Evolutionary conservation across 1,284 basidiomycete species (phyloP).

Genomic region (Abortiporus biennis): DNA sequence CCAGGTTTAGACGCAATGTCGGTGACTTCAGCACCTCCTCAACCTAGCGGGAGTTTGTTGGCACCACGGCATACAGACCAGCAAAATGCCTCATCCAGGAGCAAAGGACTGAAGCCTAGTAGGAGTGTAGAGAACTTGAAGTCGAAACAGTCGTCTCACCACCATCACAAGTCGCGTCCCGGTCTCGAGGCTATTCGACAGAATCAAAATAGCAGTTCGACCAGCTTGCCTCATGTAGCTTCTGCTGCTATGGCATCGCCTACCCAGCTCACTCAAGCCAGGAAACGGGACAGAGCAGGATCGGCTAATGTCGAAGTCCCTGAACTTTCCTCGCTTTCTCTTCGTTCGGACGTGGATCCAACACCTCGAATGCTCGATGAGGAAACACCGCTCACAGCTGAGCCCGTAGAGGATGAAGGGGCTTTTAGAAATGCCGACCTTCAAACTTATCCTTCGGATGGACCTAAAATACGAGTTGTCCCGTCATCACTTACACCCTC

Average conservation of each 20-base stretch:
- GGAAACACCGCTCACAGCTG: constrained; percentile 11
- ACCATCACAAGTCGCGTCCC: constrained; percentile 27
- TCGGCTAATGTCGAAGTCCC: constrained; percentile 27
- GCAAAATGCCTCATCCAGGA: constrained; percentile 27
- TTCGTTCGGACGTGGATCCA: constrained; percentile 11
- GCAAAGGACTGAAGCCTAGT: constrained; percentile 46
- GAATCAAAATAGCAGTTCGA: constrained; percentile 45
- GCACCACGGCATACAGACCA: constrained; percentile 23
- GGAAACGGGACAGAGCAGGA: constrained; percentile 25
- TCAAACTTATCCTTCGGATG: constrained; percentile 13
- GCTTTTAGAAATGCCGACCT: constrained; percentile 12
- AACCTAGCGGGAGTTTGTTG: constrained; percentile 9
- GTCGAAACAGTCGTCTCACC: constrained; percentile 30
- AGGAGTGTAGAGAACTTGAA: constrained; percentile 55
- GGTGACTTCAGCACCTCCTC: constrained; percentile 22
- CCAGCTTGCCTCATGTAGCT: constrained; percentile 42
- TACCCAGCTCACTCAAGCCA: constrained; percentile 4
- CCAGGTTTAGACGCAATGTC: constrained; percentile 39
- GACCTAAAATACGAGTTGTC: constrained; percentile 2
- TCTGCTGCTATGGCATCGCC: constrained; percentile 21
- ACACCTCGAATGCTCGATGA: constrained; percentile 14
- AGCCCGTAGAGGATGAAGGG: constrained; percentile 10
- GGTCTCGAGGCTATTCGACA: constrained; percentile 16
- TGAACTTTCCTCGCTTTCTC: too few species aligned
- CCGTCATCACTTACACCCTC: constrained; percentile 3